Conservation (phyloP, 1,284 basidiomycete species). For the Pseudozyma hubeiensis region DNA sequence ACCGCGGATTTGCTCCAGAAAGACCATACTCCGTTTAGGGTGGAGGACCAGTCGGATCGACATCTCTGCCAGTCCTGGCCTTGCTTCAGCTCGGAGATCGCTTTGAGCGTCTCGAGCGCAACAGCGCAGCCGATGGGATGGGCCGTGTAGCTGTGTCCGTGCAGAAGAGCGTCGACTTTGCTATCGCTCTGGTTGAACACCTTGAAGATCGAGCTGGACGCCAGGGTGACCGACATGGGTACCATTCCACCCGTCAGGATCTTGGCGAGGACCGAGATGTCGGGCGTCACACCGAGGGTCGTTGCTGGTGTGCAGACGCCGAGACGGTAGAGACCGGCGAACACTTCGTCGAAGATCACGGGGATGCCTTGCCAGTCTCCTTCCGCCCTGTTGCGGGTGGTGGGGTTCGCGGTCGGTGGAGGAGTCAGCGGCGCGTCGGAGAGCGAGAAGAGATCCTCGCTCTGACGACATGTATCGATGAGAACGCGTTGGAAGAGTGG, state of each 20-base stretch:
- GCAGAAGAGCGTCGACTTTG: slow-evolving; percentile 87
- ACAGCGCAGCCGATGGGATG: slow-evolving; percentile 81
- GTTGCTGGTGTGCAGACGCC: slow-evolving; percentile 71
- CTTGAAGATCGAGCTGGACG: slow-evolving; percentile 81
- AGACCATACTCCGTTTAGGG: slow-evolving; percentile 76
- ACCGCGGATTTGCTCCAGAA: slow-evolving; percentile 87
- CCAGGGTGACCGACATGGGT: slow-evolving; percentile 81
- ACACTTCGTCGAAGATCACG: slow-evolving; percentile 96
- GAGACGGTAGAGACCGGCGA: slow-evolving; percentile 88
- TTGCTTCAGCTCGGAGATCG: slow-evolving; percentile 72
- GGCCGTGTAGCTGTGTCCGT: slow-evolving; percentile 86
- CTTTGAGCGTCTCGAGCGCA: slow-evolving; percentile 81
- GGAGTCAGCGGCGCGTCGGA: slow-evolving; percentile 53
- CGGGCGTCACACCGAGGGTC: slow-evolving; percentile 57
- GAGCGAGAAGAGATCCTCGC: slow-evolving; percentile 70
- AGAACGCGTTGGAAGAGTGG: slow-evolving; percentile 92
- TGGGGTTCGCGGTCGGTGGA: slow-evolving; percentile 5
- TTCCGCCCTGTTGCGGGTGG: slow-evolving; percentile 2
- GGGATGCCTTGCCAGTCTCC: slow-evolving; percentile 80
- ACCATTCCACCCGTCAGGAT: slow-evolving; percentile 92
- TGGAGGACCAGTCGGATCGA: slow-evolving; percentile 70
- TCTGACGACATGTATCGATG: slow-evolving; percentile 81
- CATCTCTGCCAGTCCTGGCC: slow-evolving; percentile 75
- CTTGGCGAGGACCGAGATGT: slow-evolving; percentile 92
- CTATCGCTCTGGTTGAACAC: slow-evolving; percentile 78